A percentile compares a stretch with the other conserved stretches of the same genome.
These are phyloP conservation scores for Pinus albicaulis DNA, from an alignment of 75 land plant genomes.

Conservation along the genomic window DNA sequence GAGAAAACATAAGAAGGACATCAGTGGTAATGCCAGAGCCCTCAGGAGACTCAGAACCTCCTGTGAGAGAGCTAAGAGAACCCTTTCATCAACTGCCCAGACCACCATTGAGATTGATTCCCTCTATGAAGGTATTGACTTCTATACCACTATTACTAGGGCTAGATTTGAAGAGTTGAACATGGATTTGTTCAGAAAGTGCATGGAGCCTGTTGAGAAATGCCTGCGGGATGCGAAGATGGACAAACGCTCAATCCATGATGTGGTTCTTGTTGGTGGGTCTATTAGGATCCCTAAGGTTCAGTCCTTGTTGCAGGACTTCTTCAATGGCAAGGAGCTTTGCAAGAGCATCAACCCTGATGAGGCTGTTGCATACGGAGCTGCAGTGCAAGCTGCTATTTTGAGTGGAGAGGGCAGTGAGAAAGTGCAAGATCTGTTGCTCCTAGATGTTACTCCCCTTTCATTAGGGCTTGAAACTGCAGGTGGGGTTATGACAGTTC, in stretches of 20 bases:
- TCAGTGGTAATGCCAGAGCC: slow-evolving; percentile 36
- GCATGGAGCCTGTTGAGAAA: slow-evolving; percentile 57
- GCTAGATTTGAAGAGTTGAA: slow-evolving; percentile 47
- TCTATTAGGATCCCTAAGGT: slow-evolving; percentile 41
- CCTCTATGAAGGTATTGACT: slow-evolving; percentile 36
- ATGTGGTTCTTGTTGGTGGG: slow-evolving; percentile 37
- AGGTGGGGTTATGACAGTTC: slow-evolving; percentile 32
- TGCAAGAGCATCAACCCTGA: slow-evolving; percentile 57
- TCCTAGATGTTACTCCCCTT: slow-evolving; percentile 39
- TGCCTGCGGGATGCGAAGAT: slow-evolving; percentile 45
- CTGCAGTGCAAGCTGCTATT: slow-evolving; percentile 38
- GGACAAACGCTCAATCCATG: slow-evolving; percentile 21
- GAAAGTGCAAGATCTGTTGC: slow-evolving; percentile 41
- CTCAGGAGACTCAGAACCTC: slow-evolving; percentile 36
- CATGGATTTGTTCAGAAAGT: slow-evolving; percentile 54
- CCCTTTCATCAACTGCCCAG: slow-evolving; percentile 40
- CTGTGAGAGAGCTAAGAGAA: slow-evolving; percentile 47
- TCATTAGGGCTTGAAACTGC: slow-evolving; percentile 46
- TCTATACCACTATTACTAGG: slow-evolving; percentile 25
- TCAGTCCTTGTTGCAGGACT: slow-evolving; percentile 33
- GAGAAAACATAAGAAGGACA: slow-evolving; percentile 41
- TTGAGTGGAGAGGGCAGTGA: slow-evolving; percentile 48
- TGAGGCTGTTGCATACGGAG: slow-evolving; percentile 43
- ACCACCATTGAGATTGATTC: slow-evolving; percentile 48
- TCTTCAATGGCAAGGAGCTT: slow-evolving; percentile 41